Conservation (phyloP, 164 flowering plant genomes). For the Macadamia integrifolia region DNA sequence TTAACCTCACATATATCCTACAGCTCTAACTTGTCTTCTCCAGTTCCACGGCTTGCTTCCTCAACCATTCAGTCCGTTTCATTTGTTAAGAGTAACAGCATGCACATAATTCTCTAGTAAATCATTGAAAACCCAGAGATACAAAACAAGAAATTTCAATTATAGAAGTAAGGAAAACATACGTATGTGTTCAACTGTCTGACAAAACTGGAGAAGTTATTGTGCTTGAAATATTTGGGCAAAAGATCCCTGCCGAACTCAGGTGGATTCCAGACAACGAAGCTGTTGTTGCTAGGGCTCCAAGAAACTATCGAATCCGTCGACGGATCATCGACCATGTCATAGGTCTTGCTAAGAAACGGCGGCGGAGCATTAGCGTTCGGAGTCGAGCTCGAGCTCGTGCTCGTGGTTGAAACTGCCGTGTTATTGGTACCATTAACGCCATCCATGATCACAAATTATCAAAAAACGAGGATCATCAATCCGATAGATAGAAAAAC, state of each 20-base stretch:
- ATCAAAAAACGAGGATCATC: not conserved
- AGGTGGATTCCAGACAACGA: slow-evolving; percentile 67
- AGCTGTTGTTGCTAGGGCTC: slow-evolving; percentile 48
- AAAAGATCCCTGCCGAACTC: slow-evolving; percentile 53
- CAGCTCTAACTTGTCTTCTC: no score
- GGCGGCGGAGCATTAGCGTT: slow-evolving; percentile 55
- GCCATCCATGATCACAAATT: not conserved
- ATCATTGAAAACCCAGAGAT: no score
- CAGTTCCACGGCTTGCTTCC: no score
- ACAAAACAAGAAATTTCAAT: no score
- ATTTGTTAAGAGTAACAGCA: no score
- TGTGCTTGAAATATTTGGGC: slow-evolving; percentile 72
- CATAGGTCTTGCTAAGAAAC: slow-evolving; percentile 62
- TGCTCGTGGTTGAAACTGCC: not conserved
- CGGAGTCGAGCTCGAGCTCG: slow-evolving; percentile 2
- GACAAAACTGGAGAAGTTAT: slow-evolving; percentile 67
- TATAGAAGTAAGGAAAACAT: slow-evolving; percentile 6
- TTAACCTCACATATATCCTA: no score
- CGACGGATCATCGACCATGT: slow-evolving; percentile 63
- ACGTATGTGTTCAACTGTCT: slow-evolving; percentile 68
- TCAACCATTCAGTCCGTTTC: no score
- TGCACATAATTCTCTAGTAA: no score
- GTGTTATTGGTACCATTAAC: not conserved
- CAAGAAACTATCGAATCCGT: slow-evolving; percentile 58
- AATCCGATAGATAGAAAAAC: not conserved